phyloP scores from a whole-genome alignment of 768 basidiomycete genomes.

The Lanmaoa pseudosensibilis region DNA sequence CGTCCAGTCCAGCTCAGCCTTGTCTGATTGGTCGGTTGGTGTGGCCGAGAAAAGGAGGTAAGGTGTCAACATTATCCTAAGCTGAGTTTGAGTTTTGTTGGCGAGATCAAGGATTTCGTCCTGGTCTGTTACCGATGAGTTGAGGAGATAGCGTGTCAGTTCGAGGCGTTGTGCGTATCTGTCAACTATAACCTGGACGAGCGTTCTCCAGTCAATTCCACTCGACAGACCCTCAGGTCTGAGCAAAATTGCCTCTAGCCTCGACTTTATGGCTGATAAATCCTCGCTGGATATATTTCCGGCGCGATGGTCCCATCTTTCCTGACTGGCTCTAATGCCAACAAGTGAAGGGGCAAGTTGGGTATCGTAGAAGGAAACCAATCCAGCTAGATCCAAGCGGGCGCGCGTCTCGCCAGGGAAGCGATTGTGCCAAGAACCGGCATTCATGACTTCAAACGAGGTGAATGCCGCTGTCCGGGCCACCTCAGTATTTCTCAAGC shows the following conservation, averaged over 20 bases:
- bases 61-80: conserved; percentile 31
- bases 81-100: conserved; percentile 21
- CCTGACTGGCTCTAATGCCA: conserved; percentile 18
- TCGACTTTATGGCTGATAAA: conserved; percentile 3
- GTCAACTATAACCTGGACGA: conserved; percentile 31
- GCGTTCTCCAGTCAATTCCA: conserved; percentile 36
- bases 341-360: conserved; percentile 33
- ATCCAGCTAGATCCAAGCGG: conserved; percentile 31
- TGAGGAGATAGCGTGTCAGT: conserved; percentile 22
- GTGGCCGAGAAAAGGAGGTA: conserved; percentile 23
- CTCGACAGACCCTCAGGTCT: conserved; percentile 20
- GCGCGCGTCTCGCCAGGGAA: conserved; percentile 39
- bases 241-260: conserved; percentile 2
- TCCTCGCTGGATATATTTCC: conserved; percentile 28
- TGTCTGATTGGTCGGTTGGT: conserved; percentile 1
- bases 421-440: conserved; percentile 34
- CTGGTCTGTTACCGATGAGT: background rate
- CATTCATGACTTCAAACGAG: conserved; percentile 5
- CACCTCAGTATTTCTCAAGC: background rate
- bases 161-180: conserved; percentile 35
- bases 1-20: conserved; percentile 26
- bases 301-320: conserved; percentile 34
- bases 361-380: conserved; percentile 41
- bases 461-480: background rate
- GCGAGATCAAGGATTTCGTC: conserved; percentile 7